A percentile compares a stretch with the other conserved stretches of the same genome.
Conservation (phyloP, 208 protist genomes). For the Acanthamoeba healyi region DNA sequence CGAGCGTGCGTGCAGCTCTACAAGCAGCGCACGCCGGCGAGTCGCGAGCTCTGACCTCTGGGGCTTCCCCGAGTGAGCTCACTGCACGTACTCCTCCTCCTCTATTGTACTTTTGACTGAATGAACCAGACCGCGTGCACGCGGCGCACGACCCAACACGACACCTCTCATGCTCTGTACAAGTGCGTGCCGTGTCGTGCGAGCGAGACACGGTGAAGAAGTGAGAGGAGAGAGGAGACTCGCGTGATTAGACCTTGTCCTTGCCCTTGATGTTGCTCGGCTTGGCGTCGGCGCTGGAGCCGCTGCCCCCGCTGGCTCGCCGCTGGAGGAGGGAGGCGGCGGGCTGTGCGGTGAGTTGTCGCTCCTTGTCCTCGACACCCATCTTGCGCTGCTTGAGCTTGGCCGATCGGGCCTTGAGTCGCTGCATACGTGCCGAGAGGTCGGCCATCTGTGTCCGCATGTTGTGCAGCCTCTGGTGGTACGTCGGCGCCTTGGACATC, state of each 20-base stretch:
- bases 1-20: constrained; percentile 14
- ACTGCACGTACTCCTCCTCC: no score
- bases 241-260: not conserved
- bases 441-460: constrained; percentile 60
- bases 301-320: not conserved
- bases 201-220: not conserved
- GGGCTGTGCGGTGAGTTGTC: constrained; percentile 70
- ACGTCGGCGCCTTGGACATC: constrained; percentile 48
- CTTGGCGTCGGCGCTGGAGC: not conserved
- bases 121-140: not conserved
- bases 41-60: no score
- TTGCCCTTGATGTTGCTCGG: not conserved
- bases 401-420: constrained; percentile 51
- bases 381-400: constrained; percentile 69
- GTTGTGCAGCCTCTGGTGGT: constrained; percentile 31
- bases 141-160: no score
- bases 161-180: not conserved
- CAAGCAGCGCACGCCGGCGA: not conserved
- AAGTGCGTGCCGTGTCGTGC: not conserved
- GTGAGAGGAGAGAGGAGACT: not conserved
- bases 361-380: constrained; percentile 60
- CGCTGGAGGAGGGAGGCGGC: constrained; percentile 43
- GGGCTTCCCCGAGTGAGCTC: no score
- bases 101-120: not conserved
- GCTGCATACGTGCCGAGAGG: constrained; percentile 14